Conservation (phyloP, 1,139 yeast genomes). For the Nakaseomyces kungkrabaensis region DNA sequence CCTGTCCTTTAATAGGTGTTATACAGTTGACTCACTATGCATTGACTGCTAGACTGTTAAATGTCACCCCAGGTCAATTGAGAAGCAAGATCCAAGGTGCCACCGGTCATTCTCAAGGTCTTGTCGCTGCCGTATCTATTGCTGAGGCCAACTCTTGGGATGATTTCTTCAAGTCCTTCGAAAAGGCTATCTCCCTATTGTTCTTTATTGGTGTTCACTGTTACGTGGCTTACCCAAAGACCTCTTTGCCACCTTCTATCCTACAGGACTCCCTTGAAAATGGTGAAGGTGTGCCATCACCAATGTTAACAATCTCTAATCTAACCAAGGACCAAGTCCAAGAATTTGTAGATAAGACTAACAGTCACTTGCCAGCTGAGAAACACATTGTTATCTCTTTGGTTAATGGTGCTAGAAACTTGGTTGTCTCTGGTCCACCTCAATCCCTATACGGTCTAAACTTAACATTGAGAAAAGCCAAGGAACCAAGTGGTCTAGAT, state of each 20-base stretch:
- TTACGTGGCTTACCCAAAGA: slow-evolving; percentile 82
- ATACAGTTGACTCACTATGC: slow-evolving; percentile 92
- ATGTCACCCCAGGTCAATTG: slow-evolving; percentile 83
- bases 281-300: slow-evolving; percentile 95
- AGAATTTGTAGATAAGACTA: slow-evolving; percentile 70
- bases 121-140: slow-evolving; percentile 85
- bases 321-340: slow-evolving; percentile 73
- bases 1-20: slow-evolving; percentile 91
- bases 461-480: slow-evolving; percentile 81
- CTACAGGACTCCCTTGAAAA: slow-evolving; percentile 87
- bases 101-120: slow-evolving; percentile 98
- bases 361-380: slow-evolving; percentile 84
- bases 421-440: slow-evolving; percentile 96
- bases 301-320: slow-evolving; percentile 92
- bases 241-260: slow-evolving; percentile 89
- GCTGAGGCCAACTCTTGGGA: slow-evolving; percentile 85
- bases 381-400: slow-evolving; percentile 86
- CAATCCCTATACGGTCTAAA: slow-evolving; percentile 96
- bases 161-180: slow-evolving; percentile 58
- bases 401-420: slow-evolving; percentile 89
- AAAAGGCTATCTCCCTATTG: slow-evolving; percentile 72
- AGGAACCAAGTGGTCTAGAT: slow-evolving; percentile 89
- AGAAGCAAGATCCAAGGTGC: slow-evolving; percentile 67
- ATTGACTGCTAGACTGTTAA: slow-evolving; percentile 74
- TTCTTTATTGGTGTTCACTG: slow-evolving; percentile 93